phyloP scores from a whole-genome alignment of 2,329 filamentous ascomycete species.

The Trichoderma asperellum region DNA sequence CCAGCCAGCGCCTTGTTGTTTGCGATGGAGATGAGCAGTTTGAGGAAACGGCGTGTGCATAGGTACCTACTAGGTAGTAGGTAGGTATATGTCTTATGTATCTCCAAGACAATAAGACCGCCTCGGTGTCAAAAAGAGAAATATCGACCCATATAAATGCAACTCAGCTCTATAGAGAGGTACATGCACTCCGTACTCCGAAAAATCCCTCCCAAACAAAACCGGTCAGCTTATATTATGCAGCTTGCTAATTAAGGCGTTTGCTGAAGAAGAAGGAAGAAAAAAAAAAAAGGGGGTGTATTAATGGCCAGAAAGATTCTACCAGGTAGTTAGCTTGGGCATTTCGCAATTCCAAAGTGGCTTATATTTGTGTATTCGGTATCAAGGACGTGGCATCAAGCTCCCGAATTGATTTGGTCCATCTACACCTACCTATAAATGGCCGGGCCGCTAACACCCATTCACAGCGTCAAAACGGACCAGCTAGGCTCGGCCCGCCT shows the following conservation, averaged over 20 bases:
- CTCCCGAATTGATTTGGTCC: background rate
- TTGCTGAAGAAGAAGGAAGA: background rate
- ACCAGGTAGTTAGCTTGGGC: background rate
- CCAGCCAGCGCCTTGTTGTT: background rate
- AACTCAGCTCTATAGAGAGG: background rate
- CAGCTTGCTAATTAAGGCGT: background rate
- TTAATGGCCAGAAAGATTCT: background rate
- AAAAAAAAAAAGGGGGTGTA: background rate
- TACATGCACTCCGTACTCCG: background rate
- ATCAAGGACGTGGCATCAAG: background rate
- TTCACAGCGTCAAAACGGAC: background rate
- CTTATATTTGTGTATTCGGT: background rate
- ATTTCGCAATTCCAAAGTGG: background rate
- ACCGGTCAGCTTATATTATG: background rate
- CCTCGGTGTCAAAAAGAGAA: background rate
- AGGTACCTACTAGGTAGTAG: no score
- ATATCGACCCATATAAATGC: background rate
- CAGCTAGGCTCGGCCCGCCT: slow-evolving; percentile 3
- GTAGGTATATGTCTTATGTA: background rate
- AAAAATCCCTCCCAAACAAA: background rate
- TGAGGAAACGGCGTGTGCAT: background rate
- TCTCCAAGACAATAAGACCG: background rate
- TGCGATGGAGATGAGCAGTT: background rate
- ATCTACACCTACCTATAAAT: background rate
- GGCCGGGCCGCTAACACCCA: background rate